These are phyloP conservation scores for Mortierella antarctica DNA, from an alignment of 192 early-diverging fungal genomes.

Conservation along the genomic window DNA sequence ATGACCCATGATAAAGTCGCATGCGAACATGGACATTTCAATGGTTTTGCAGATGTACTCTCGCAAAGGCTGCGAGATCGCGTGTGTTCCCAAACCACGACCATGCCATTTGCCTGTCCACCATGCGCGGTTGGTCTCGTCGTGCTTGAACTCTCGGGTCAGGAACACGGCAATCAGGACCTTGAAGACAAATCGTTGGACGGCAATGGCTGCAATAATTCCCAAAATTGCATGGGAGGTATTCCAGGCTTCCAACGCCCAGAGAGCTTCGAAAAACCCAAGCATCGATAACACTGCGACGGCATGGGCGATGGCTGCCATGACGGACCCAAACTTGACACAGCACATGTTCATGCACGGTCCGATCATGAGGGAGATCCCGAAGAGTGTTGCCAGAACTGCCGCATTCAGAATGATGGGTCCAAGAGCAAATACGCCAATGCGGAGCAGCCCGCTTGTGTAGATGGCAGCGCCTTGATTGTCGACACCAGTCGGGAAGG, in stretches of 20 bases:
- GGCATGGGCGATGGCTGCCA: constrained; percentile 73
- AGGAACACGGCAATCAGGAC: constrained; percentile 75
- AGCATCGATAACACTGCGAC: constrained; percentile 72
- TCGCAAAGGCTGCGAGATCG: constrained; percentile 78
- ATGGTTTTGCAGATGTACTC: constrained; percentile 87
- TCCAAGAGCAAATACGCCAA: constrained; percentile 71
- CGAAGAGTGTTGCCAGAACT: constrained; percentile 69
- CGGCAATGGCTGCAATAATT: constrained; percentile 70
- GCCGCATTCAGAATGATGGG: constrained; percentile 78
- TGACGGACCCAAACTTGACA: constrained; percentile 77
- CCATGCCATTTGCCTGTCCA: constrained; percentile 89
- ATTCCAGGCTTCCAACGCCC: constrained; percentile 76
- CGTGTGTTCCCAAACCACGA: constrained; percentile 70
- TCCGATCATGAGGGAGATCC: constrained; percentile 72
- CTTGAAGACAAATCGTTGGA: constrained; percentile 78
- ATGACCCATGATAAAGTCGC: constrained; percentile 83
- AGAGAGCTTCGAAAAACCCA: constrained; percentile 70
- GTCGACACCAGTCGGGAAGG: constrained; percentile 57
- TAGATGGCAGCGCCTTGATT: constrained; percentile 20
- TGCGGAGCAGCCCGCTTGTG: constrained; percentile 66
- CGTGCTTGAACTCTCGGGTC: constrained; percentile 85
- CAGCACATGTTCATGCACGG: constrained; percentile 71
- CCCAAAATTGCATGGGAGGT: constrained; percentile 72
- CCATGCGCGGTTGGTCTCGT: constrained; percentile 87
- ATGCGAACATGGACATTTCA: constrained; percentile 84